Evolutionary conservation across 2,329 filamentous ascomycete genomes (phyloP).

Genomic region (Cladosporium sp.): DNA sequence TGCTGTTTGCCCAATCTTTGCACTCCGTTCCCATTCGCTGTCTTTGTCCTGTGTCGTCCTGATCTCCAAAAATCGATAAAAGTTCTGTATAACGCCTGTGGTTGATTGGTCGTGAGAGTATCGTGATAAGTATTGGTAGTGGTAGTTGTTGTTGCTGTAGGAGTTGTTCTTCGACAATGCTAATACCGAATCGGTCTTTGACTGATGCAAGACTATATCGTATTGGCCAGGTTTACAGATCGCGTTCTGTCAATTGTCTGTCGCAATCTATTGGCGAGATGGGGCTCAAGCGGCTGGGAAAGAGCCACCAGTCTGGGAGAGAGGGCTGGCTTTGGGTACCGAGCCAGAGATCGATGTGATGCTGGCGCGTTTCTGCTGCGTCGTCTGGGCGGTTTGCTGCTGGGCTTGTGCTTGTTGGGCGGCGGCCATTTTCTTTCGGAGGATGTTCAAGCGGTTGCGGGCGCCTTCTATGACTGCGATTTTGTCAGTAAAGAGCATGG

Average conservation of each 20-base stretch:
- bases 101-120: not conserved
- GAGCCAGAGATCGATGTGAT: constrained; percentile 14
- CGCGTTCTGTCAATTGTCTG: not conserved
- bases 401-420: constrained; percentile 11
- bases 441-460: constrained; percentile 42
- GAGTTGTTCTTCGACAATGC: not conserved
- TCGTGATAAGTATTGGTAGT: not conserved
- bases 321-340: constrained; percentile 12
- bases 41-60: not conserved
- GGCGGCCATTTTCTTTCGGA: constrained; percentile 47
- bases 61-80: not conserved
- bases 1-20: not conserved
- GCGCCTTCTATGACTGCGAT: constrained; percentile 49
- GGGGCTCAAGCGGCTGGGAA: not conserved
- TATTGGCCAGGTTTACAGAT: not conserved
- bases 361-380: constrained; percentile 12
- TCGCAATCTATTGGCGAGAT: not conserved
- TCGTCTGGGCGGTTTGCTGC: not conserved
- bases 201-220: not conserved
- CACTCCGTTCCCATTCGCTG: not conserved
- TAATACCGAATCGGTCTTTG: not conserved
- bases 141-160: not conserved
- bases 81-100: not conserved
- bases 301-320: constrained; percentile 4
- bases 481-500: constrained; percentile 26